Percentiles rank a stretch among this genome's conserved stretches.
Conservation (phyloP, 1,139 yeast genomes). For the Scheffersomyces lignicola region DNA sequence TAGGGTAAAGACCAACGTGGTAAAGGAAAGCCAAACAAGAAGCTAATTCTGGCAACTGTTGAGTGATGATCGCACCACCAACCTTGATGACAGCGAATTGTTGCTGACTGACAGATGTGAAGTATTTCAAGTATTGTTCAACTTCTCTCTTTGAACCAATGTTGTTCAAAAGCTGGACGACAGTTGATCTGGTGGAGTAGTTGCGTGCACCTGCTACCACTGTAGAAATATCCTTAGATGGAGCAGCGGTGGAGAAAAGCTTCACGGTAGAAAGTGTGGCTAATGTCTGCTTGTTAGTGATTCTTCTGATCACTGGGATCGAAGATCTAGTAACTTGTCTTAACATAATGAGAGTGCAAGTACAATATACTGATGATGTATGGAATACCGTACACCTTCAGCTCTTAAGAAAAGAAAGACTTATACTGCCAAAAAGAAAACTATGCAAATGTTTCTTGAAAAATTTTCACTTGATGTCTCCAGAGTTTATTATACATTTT, state of each 20-base stretch:
- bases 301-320: constrained; percentile 8
- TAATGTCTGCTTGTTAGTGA: constrained; percentile 1
- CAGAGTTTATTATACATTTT: constrained; percentile 5
- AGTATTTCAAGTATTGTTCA: constrained; percentile 93
- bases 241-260: constrained; percentile 3
- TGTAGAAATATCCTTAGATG: constrained; percentile 1
- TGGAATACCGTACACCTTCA: no score
- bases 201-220: constrained; percentile 3
- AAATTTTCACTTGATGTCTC: constrained; percentile 9
- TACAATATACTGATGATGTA: constrained; percentile 1
- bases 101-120: constrained; percentile 92
- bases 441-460: no score
- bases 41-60: constrained; percentile 88
- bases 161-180: constrained; percentile 88
- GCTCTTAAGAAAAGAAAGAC: no score
- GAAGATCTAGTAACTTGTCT: constrained; percentile 15
- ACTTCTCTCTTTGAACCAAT: constrained; percentile 97
- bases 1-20: constrained; percentile 96
- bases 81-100: constrained; percentile 98
- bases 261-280: not conserved
- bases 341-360: constrained; percentile 13
- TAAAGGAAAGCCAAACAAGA: constrained; percentile 93
- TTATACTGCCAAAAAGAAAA: no score
- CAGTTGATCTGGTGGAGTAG: constrained; percentile 84
- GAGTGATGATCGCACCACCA: constrained; percentile 98